Evolutionary conservation across 345 rosid species (phyloP), one percentile per base, ranked within the genome.

Genomic region (Aethionema arabicum): DNA sequence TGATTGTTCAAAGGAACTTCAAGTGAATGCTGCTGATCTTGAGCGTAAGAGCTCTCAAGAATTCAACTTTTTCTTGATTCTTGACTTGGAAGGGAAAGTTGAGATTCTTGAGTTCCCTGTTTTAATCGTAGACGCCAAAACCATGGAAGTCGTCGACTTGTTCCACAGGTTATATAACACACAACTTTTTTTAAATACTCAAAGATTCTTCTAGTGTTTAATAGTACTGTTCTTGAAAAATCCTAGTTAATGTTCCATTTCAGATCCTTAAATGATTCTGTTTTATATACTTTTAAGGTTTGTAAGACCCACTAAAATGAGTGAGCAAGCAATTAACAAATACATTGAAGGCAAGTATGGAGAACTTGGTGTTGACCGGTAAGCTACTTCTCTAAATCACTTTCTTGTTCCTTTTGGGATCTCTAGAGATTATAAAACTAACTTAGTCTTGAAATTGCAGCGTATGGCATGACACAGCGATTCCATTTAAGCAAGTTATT

Each of bases 391-490:
- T 37, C 32, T 51, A 27, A 5, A 67, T 6, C 31, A 11, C 29
- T 39, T 6, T 16, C 5, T 40, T 59, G 14, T 27, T 3, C 44
- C 59, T n/a, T 73, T 43, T 32, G n/a, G 40, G 8, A 52, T 7
- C 52, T 33, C 27, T 21, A 21, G 29, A 48, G 59, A 57, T 49
- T 44, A n/a, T 58, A 6, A 3, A 32, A 3, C 58, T 44, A 61
- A 59, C 29, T 32, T 15, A 32, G 38, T 7, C 31, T 32, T 61
- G 39, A 41, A 51, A 69, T 74, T 75, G 71, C 82, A 92, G 98
- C 16, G 95, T 92, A 32, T 92, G 95, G 98, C 96, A 92, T 79
- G 96, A 88, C 71, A 92, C 95, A 10, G 95, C 98, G 67, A 67
- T 85, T 55, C 80, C 91, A 56, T 92, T 92, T 77, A 73, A 67